Conservation (phyloP, 2,329 filamentous ascomycete genomes). For the Botrytis deweyae region DNA sequence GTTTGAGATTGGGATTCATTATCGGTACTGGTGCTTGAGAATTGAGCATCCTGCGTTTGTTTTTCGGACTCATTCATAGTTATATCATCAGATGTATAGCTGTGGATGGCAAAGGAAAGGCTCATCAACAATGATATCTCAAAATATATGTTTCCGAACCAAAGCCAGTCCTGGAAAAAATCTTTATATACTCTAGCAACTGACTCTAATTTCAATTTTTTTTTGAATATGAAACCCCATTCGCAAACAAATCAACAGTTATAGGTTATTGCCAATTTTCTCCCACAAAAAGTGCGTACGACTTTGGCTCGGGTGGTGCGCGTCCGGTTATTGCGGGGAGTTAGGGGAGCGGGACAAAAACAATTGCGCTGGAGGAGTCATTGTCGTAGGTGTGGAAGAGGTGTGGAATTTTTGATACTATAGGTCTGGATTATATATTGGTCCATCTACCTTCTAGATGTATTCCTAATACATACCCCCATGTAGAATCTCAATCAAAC, state of each 20-base stretch:
- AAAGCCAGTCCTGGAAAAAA: no score
- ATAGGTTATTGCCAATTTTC: neutral
- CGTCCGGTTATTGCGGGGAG: conserved; percentile 14
- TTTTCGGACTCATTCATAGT: neutral
- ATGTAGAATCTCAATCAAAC: neutral
- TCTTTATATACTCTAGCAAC: neutral
- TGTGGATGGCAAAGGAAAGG: no score
- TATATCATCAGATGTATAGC: neutral
- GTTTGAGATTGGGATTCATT: no score
- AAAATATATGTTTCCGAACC: neutral
- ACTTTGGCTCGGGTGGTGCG: neutral
- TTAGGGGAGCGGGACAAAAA: neutral
- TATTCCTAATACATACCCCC: neutral
- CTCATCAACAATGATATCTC: neutral
- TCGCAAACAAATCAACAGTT: neutral
- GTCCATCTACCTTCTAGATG: rapidly evolving
- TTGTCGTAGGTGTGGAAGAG: neutral
- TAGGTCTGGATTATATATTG: neutral
- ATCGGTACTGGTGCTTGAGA: neutral
- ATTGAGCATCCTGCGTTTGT: neutral
- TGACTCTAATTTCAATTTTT: no score
- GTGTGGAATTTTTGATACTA: neutral
- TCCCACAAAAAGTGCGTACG: neutral
- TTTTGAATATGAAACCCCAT: neutral
- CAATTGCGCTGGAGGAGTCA: neutral